phyloP scores from a whole-genome alignment of 169 alveolate genomes.

The Babesia ovis region DNA sequence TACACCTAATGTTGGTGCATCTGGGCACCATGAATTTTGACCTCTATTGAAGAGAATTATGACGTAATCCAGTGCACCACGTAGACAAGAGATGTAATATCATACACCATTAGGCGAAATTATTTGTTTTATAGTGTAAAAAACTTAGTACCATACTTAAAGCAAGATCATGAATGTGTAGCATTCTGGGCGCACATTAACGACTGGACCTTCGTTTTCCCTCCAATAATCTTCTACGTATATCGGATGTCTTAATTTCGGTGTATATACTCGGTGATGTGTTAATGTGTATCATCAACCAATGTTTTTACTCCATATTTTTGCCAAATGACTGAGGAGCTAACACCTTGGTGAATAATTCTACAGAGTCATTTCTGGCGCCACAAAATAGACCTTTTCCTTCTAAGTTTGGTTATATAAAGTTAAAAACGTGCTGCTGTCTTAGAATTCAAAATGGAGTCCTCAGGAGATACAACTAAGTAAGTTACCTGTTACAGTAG shows the following conservation, averaged over 20 bases:
- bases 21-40: neutral
- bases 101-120: neutral
- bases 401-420: too few relatives aligned
- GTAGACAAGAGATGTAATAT: neutral
- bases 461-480: neutral
- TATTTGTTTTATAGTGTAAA: neutral
- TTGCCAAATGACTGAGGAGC: neutral
- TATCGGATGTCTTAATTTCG: neutral
- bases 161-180: neutral
- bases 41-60: neutral
- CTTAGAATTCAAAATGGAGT: neutral
- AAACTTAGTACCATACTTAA: neutral
- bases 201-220: neutral
- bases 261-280: neutral
- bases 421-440: too few relatives aligned
- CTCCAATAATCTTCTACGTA: neutral
- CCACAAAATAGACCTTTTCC: too few relatives aligned
- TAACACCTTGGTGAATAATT: neutral
- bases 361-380: neutral
- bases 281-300: neutral
- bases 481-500: neutral
- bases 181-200: neutral
- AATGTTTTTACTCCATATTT: neutral
- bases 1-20: neutral
- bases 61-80: neutral